Percentiles rank a stretch among this genome's conserved stretches.
Evolutionary conservation across 805 yeast species (phyloP).

Genomic region (Ogataea degrootiae): DNA sequence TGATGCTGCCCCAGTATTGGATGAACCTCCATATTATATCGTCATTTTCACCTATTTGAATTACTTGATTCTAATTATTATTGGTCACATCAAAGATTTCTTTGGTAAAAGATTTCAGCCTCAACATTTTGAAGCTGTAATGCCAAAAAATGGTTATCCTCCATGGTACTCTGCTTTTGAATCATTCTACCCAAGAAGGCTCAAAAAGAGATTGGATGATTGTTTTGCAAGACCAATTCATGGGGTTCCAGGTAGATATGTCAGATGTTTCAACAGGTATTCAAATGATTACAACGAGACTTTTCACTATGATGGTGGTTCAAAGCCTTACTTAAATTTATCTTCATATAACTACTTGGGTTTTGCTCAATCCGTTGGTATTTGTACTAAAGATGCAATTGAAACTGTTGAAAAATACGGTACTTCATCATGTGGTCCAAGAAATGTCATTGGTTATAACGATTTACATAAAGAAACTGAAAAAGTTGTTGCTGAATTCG

Average conservation of each 20-base stretch:
- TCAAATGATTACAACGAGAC: conserved; percentile 60
- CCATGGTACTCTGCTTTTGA: conserved; percentile 96
- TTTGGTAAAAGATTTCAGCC: conserved; percentile 73
- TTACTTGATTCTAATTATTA: conserved; percentile 75
- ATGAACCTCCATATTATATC: conserved; percentile 82
- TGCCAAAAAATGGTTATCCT: conserved; percentile 85
- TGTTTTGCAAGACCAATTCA: conserved; percentile 95
- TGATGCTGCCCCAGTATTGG: conserved; percentile 56
- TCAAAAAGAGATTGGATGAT: conserved; percentile 87
- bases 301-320: conserved; percentile 71
- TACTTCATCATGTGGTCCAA: conserved; percentile 72
- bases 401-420: conserved; percentile 65
- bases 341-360: conserved; percentile 94
- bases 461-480: conserved; percentile 75
- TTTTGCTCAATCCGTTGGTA: conserved; percentile 92
- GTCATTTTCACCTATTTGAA: conserved; percentile 79
- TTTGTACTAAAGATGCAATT: conserved; percentile 77
- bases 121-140: conserved; percentile 56
- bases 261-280: conserved; percentile 74
- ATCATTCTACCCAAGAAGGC: conserved; percentile 85
- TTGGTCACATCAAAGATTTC: conserved; percentile 90
- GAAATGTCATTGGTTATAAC: conserved; percentile 69
- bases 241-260: conserved; percentile 94
- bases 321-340: conserved; percentile 75
- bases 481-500: conserved; percentile 69